These are phyloP conservation scores for Leucoagaricus sp. DNA, from an alignment of 1,284 basidiomycete species.

Conservation along the genomic window DNA sequence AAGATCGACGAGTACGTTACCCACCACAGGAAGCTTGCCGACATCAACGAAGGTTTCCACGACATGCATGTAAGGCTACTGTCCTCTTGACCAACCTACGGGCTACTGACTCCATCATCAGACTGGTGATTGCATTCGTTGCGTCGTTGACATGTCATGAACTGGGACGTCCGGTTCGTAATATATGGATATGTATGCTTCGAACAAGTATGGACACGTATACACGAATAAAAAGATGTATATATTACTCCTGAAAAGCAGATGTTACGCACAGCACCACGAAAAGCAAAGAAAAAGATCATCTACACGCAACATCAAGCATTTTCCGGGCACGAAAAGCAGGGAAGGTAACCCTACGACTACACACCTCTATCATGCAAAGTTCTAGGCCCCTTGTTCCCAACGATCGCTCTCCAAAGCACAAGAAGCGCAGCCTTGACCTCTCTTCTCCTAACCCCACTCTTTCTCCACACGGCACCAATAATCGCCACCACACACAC, in stretches of 20 bases:
- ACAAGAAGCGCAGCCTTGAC: conserved; percentile 61
- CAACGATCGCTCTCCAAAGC: conserved; percentile 73
- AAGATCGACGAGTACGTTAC: conserved; percentile 93
- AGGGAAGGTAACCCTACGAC: conserved; percentile 16
- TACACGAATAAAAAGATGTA: not conserved
- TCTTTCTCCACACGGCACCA: conserved; percentile 64
- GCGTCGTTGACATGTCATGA: conserved; percentile 79
- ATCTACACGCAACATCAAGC: not conserved
- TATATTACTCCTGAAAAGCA: not conserved
- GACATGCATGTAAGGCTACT: conserved; percentile 86
- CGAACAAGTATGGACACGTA: not conserved
- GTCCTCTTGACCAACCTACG: not conserved
- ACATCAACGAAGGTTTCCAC: conserved; percentile 90
- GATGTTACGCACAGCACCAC: too few species aligned
- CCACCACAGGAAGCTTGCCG: conserved; percentile 71
- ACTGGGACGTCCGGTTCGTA: not conserved
- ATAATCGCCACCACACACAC: conserved; percentile 56
- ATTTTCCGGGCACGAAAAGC: conserved; percentile 4
- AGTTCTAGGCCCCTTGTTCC: conserved; percentile 46
- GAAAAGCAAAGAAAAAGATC: not conserved
- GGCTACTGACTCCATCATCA: conserved; percentile 30
- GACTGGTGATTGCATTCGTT: conserved; percentile 90
- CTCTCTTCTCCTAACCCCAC: conserved; percentile 67
- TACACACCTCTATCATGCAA: conserved; percentile 56
- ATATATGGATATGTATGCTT: conserved; percentile 5